Evolutionary conservation across 225 moss, liverwort and hornwort species (phyloP).

Genomic region (Pleurozium schreberi): DNA sequence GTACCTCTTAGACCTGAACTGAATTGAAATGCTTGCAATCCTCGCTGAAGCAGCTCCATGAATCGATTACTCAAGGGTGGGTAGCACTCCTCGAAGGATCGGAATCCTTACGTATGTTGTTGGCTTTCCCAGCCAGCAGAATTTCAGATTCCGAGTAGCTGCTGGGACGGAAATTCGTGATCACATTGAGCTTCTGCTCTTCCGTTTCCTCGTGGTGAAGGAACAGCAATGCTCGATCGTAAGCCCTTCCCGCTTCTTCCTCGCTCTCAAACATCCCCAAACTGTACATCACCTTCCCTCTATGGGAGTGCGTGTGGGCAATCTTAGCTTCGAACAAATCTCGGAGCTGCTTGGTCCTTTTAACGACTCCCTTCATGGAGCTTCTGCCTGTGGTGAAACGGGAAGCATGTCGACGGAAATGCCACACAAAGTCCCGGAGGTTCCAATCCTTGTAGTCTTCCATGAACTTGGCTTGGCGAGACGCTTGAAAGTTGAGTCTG

Average conservation of each 20-base stretch:
- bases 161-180: neutral
- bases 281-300: rapidly evolving
- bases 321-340: neutral
- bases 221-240: neutral
- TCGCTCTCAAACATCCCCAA: neutral
- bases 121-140: too few relatives aligned
- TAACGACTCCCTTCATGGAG: neutral
- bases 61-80: neutral
- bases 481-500: neutral
- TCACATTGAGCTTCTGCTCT: neutral
- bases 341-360: too few relatives aligned
- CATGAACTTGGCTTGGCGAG: neutral
- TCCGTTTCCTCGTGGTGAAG: neutral
- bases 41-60: neutral
- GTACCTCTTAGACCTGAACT: neutral
- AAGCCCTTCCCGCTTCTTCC: neutral
- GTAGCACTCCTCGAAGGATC: too few relatives aligned
- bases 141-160: neutral
- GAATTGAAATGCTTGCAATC: neutral
- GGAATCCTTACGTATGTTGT: neutral
- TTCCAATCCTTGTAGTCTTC: neutral
- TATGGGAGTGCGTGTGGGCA: rapidly evolving
- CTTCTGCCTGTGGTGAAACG: neutral
- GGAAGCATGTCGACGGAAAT: neutral
- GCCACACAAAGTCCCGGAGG: neutral